phyloP scores from a whole-genome alignment of 179 eudicot species.

The Camellia oleifera region DNA sequence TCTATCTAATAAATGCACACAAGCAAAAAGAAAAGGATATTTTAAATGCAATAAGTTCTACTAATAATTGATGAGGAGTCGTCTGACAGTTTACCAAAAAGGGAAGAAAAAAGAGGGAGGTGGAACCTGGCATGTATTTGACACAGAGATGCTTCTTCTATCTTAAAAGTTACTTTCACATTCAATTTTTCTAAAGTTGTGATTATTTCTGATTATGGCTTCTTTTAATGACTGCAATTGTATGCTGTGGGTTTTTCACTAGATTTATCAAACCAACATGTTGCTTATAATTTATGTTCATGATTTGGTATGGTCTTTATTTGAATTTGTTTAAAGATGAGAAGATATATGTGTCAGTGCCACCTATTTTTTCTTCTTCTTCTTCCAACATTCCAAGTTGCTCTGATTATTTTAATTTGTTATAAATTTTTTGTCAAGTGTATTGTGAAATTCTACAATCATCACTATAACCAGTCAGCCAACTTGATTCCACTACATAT shows the following conservation, averaged over 20 bases:
- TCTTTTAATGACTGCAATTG: not conserved
- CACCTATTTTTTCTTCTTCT: not conserved
- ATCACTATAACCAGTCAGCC: not conserved
- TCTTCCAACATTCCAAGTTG: not conserved
- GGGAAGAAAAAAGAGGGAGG: not conserved
- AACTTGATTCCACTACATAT: not conserved
- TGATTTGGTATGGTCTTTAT: not conserved
- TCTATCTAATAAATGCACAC: not conserved
- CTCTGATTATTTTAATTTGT: not conserved
- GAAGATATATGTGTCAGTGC: not conserved
- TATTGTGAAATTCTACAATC: not conserved
- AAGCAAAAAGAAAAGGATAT: not conserved
- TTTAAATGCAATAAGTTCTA: not conserved
- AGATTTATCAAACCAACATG: not conserved
- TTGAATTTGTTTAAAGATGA: not conserved
- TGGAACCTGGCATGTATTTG: not conserved
- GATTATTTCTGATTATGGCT: not conserved
- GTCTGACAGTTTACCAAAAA: not conserved
- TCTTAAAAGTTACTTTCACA: not conserved
- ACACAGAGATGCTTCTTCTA: constrained; percentile 1
- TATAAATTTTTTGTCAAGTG: not conserved
- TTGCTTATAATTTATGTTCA: not conserved
- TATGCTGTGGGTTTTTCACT: not conserved
- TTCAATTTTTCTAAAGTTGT: not conserved
- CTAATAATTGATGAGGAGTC: too few species aligned